Conservation (phyloP, 805 yeast species). For the Schwanniomyces polymorphus region DNA sequence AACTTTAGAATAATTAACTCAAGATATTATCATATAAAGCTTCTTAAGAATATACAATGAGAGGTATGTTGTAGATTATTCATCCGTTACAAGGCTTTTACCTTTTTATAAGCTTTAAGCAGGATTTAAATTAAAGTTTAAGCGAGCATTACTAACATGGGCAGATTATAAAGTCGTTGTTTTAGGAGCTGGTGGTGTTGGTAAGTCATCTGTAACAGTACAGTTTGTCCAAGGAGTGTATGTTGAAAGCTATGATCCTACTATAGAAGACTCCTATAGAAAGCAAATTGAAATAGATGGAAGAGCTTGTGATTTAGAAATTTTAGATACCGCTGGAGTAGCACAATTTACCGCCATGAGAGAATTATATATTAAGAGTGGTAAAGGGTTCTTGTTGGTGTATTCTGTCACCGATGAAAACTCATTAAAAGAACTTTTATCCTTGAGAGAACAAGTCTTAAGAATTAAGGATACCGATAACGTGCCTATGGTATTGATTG, state of each 20-base stretch:
- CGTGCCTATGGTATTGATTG: conserved; percentile 89
- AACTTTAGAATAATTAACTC: background rate
- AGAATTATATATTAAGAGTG: conserved; percentile 81
- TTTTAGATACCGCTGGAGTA: conserved; percentile 61
- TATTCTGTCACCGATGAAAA: conserved; percentile 61
- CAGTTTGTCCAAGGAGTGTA: conserved; percentile 90
- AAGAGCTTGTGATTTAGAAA: conserved; percentile 79
- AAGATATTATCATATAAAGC: background rate
- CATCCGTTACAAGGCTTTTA: background rate
- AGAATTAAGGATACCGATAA: conserved; percentile 73
- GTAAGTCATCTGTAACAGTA: conserved; percentile 90
- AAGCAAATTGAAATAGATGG: conserved; percentile 89
- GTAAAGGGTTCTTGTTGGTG: conserved; percentile 68
- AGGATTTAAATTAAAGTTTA: background rate
- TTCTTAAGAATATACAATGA: background rate
- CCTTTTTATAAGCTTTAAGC: background rate
- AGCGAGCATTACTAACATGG: background rate
- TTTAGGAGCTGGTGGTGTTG: conserved; percentile 96
- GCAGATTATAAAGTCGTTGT: conserved; percentile 86
- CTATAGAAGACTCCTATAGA: conserved; percentile 93
- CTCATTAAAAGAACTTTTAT: conserved; percentile 74
- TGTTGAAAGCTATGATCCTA: conserved; percentile 91
- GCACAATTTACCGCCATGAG: conserved; percentile 96
- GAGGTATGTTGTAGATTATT: conserved; percentile 3
- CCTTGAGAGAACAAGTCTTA: conserved; percentile 79